phyloP scores from a whole-genome alignment of 495 filamentous ascomycete genomes.

The Haplographium delicatum region DNA sequence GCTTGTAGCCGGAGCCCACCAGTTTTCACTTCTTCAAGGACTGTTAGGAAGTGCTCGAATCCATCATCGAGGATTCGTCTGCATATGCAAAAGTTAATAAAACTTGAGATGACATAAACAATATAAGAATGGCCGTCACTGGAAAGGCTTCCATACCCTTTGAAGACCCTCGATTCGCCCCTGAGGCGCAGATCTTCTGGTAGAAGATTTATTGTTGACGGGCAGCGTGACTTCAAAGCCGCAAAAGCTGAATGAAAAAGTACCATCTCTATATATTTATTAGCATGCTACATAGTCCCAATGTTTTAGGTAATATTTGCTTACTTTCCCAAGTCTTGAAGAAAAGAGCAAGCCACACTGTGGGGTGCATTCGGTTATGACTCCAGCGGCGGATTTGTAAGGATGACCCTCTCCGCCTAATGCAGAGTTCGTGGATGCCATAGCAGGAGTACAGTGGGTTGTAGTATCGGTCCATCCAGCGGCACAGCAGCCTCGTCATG shows the following conservation, averaged over 20 bases:
- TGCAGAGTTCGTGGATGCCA: conserved; percentile 45
- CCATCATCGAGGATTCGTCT: conserved; percentile 70
- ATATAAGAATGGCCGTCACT: neutral
- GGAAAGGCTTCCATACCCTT: conserved; percentile 51
- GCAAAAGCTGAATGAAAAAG: conserved; percentile 74
- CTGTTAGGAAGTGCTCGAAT: conserved; percentile 63
- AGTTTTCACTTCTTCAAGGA: conserved; percentile 63
- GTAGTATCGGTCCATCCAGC: conserved; percentile 25
- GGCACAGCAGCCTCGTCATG: conserved; percentile 39
- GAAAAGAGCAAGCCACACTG: conserved; percentile 45
- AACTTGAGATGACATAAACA: neutral
- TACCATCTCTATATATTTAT: conserved; percentile 50
- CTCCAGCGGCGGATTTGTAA: conserved; percentile 47
- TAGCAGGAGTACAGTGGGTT: conserved; percentile 25
- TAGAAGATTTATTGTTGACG: conserved; percentile 40
- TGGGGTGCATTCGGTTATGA: conserved; percentile 33
- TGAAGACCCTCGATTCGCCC: conserved; percentile 61
- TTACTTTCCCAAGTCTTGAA: conserved; percentile 54
- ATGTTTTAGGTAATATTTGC: conserved; percentile 3
- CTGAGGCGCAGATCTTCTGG: conserved; percentile 56
- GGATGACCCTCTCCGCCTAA: conserved; percentile 40
- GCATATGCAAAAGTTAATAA: neutral
- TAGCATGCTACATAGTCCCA: neutral
- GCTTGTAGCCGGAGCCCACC: conserved; percentile 53
- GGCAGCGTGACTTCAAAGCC: conserved; percentile 67